These are phyloP conservation scores for Aureobasidium sp. DNA, from an alignment of 2,329 filamentous ascomycete species.

Conservation along the genomic window DNA sequence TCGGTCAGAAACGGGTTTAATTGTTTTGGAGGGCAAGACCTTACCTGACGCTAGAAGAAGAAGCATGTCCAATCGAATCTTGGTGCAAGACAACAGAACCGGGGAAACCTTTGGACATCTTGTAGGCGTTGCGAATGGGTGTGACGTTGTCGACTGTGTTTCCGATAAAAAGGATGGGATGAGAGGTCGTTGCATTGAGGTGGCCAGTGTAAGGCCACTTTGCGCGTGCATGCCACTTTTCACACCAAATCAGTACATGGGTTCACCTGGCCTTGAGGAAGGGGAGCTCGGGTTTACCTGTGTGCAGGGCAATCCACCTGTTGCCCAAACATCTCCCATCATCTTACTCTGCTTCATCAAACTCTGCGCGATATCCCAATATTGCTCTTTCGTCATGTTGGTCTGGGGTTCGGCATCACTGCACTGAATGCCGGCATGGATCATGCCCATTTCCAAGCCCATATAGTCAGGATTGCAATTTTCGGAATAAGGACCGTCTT, in stretches of 20 bases:
- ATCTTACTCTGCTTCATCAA: slow-evolving; percentile 25
- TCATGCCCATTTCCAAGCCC: slow-evolving; percentile 10
- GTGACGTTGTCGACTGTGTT: slow-evolving; percentile 53
- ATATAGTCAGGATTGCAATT: slow-evolving; percentile 13
- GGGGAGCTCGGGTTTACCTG: background rate
- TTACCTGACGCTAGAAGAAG: slow-evolving; percentile 19
- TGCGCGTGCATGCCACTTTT: slow-evolving; percentile 16
- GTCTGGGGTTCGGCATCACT: slow-evolving; percentile 26
- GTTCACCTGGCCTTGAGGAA: background rate
- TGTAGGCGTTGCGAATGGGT: slow-evolving; percentile 40
- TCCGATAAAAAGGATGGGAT: slow-evolving; percentile 49
- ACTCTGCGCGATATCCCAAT: slow-evolving; percentile 15
- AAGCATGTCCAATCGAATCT: slow-evolving; percentile 29
- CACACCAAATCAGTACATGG: background rate
- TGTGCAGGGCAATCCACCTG: slow-evolving; percentile 28
- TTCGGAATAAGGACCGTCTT: slow-evolving; percentile 23
- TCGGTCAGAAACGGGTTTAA: background rate
- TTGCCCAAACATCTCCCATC: slow-evolving; percentile 29
- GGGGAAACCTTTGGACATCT: slow-evolving; percentile 35
- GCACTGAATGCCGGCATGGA: slow-evolving; percentile 26
- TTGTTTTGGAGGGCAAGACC: background rate
- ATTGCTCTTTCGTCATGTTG: slow-evolving; percentile 18
- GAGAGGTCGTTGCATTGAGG: slow-evolving; percentile 34
- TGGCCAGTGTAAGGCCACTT: slow-evolving; percentile 18
- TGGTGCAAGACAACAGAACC: slow-evolving; percentile 37